Percentiles rank a stretch among this genome's conserved stretches.
Conservation (phyloP, 2,329 filamentous ascomycete genomes). For the Septoria linicola region DNA sequence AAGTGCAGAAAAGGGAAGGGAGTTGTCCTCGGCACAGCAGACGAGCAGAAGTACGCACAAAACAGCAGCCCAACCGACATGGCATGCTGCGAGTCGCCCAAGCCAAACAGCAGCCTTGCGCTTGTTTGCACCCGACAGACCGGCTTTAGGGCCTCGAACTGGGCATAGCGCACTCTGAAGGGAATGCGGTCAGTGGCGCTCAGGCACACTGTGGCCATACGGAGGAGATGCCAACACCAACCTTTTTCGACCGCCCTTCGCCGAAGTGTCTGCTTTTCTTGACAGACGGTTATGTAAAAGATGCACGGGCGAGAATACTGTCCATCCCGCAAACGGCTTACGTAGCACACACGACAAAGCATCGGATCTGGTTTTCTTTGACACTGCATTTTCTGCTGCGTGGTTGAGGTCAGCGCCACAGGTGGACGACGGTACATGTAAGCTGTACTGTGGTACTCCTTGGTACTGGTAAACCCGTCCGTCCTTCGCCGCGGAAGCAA, state of each 20-base stretch:
- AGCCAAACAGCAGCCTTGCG: not conserved
- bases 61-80: not conserved
- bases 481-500: not conserved
- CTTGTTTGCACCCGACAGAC: not conserved
- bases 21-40: no score
- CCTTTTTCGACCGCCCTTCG: not conserved
- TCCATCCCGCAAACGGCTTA: not conserved
- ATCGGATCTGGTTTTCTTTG: not conserved
- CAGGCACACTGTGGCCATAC: conserved; percentile 8
- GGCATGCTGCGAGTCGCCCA: not conserved
- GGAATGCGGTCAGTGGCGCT: conserved; percentile 14
- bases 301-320: not conserved
- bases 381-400: not conserved
- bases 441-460: not conserved
- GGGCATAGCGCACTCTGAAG: not conserved
- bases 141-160: not conserved
- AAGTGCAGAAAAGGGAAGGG: conserved; percentile 1
- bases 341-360: not conserved
- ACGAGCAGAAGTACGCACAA: not conserved
- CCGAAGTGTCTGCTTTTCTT: not conserved
- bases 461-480: not conserved
- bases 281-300: not conserved
- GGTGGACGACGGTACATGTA: not conserved
- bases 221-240: not conserved
- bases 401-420: conserved; percentile 1